Evolutionary conservation across 2,329 filamentous ascomycete species (phyloP).

Genomic region (Salinomyces thailandicus): DNA sequence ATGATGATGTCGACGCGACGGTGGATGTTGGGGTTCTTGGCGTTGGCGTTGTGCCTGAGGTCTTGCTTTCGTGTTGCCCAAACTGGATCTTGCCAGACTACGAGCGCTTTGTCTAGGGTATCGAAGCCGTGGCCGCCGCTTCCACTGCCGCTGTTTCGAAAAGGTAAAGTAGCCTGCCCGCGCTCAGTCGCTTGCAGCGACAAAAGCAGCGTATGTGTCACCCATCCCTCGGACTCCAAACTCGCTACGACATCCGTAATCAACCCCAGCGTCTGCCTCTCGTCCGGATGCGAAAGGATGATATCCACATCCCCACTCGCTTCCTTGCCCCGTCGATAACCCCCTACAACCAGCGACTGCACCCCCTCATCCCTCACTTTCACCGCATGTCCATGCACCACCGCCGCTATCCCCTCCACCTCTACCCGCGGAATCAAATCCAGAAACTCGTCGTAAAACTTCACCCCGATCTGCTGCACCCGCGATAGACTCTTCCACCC

Average conservation of each 20-base stretch:
- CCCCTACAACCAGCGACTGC: conserved; percentile 60
- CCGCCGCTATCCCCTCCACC: conserved; percentile 56
- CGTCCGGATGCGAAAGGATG: conserved; percentile 67
- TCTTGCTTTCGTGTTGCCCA: conserved; percentile 31
- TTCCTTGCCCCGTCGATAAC: conserved; percentile 68
- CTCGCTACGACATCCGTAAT: conserved; percentile 58
- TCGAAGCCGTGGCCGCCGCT: conserved; percentile 60
- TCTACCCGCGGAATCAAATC: conserved; percentile 61
- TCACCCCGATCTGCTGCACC: conserved; percentile 86
- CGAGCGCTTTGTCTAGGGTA: conserved; percentile 78
- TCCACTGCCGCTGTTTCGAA: conserved; percentile 28
- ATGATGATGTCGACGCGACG: conserved; percentile 88
- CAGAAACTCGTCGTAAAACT: conserved; percentile 81
- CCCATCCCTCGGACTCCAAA: conserved; percentile 57
- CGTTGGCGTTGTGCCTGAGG: background rate
- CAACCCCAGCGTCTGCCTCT: conserved; percentile 57
- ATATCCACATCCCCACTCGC: conserved; percentile 75
- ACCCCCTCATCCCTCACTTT: conserved; percentile 45
- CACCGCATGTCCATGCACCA: conserved; percentile 58
- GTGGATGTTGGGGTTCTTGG: conserved; percentile 60
- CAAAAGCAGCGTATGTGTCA: conserved; percentile 72
- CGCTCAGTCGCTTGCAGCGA: conserved; percentile 61
- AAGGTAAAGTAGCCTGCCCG: conserved; percentile 55
- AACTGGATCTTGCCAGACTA: conserved; percentile 74
- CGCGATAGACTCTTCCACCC: conserved; percentile 67